Conservation (phyloP, 106 monocot species). For the Dendrobium chrysotoxum region DNA sequence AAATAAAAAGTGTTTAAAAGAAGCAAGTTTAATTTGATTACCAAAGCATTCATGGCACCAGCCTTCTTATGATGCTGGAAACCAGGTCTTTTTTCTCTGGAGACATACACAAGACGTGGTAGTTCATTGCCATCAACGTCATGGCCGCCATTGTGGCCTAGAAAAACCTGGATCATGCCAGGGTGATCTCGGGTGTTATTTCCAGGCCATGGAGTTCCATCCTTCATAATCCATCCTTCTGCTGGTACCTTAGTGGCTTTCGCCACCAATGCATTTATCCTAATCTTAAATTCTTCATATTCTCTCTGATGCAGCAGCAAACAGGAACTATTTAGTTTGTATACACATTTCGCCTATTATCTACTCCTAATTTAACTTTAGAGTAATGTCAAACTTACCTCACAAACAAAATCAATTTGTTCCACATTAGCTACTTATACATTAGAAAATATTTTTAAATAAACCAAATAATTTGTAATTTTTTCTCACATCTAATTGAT, state of each 20-base stretch:
- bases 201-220: constrained; percentile 91
- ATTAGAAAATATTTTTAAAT: too few relatives aligned
- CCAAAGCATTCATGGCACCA: constrained; percentile 96
- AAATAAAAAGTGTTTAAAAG: neutral
- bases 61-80: constrained; percentile 99
- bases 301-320: constrained; percentile 56
- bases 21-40: constrained; percentile 15
- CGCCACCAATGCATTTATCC: constrained; percentile 88
- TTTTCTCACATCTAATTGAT: too few relatives aligned
- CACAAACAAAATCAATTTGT: too few relatives aligned
- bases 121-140: constrained; percentile 91
- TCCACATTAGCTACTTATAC: too few relatives aligned
- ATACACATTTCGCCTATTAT: too few relatives aligned
- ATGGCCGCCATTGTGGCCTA: constrained; percentile 89
- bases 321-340: neutral
- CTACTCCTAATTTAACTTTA: too few relatives aligned
- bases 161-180: constrained; percentile 98
- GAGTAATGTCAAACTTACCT: too few relatives aligned
- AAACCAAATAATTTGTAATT: too few relatives aligned
- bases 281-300: constrained; percentile 93
- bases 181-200: constrained; percentile 97
- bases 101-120: constrained; percentile 91
- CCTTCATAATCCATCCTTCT: constrained; percentile 92
- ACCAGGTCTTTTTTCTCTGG: constrained; percentile 93
- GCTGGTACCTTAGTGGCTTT: constrained; percentile 79